phyloP scores from a whole-genome alignment of 1,284 basidiomycete species.

The Tranzscheliella williamsii region DNA sequence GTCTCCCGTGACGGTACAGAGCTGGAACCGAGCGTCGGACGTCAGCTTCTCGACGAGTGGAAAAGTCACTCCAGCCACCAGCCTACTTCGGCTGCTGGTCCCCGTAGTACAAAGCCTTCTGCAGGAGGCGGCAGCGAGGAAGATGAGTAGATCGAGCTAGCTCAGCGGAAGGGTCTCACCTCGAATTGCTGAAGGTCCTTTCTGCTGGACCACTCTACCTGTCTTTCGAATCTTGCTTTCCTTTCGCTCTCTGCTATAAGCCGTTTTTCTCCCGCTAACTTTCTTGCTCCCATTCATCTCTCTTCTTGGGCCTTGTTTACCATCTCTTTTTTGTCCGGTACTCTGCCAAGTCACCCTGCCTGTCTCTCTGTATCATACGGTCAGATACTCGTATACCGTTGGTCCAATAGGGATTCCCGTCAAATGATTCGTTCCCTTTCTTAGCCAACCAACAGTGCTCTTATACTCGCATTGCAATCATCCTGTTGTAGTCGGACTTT shows the following conservation, averaged over 20 bases:
- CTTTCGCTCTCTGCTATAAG: background rate
- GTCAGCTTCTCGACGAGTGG: slow-evolving; percentile 78
- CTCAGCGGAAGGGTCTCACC: too few species aligned
- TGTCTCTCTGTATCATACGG: slow-evolving; percentile 12
- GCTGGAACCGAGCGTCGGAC: slow-evolving; percentile 79
- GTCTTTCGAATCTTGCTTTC: background rate
- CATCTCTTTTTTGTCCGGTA: too few species aligned
- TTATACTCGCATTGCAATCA: slow-evolving; percentile 32
- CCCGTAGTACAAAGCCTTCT: slow-evolving; percentile 11
- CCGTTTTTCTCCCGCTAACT: too few species aligned
- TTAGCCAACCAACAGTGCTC: slow-evolving; percentile 13
- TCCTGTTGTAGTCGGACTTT: slow-evolving; percentile 3
- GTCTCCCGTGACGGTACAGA: slow-evolving; percentile 86
- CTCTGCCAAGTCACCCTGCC: too few species aligned
- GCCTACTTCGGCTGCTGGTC: slow-evolving; percentile 1
- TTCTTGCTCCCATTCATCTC: background rate
- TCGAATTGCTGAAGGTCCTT: too few species aligned
- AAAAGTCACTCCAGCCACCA: too few species aligned
- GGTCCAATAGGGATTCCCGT: slow-evolving; percentile 12
- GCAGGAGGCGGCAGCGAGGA: slow-evolving; percentile 24
- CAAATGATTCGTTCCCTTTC: slow-evolving; percentile 5
- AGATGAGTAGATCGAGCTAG: too few species aligned
- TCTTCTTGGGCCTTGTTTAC: background rate
- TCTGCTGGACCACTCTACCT: background rate
- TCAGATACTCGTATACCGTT: slow-evolving; percentile 37